Evolutionary conservation across 805 yeast genomes (phyloP), one percentile per base, ranked within the genome.

Genomic region (Candida alai): DNA sequence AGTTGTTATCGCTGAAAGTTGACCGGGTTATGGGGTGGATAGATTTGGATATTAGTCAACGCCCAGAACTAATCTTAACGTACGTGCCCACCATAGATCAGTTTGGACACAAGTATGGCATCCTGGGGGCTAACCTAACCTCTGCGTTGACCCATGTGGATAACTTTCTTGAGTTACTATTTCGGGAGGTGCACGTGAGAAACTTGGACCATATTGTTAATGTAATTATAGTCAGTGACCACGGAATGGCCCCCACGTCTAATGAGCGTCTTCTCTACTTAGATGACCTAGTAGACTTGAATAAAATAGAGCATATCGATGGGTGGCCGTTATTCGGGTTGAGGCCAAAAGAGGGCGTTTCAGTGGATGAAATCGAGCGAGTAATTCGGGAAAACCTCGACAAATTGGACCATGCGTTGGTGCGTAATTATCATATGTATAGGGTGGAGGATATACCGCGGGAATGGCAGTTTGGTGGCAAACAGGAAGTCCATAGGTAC

Each of bases 181-280:
- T 68, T 11, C 41, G 57, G 17, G 80, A 73, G 6, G 45, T 89
- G 14, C 39, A 50, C 1, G 49, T 53, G 13, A 65, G 95, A 36
- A 78, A 83, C 44, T 59, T 87, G 39, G 59, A 71, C 0, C 68
- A 77, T 15, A 68, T 86, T 26, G 84, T 83, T 13, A 89, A 90
- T 52, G 58, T 89, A 14, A 59, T 90, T 0, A 62, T 89, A 27
- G 83, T 89, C 3, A 84, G 95, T 28, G 96, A 89, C 55, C 96
- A 88, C 54, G 96, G 96, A 8, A 88, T 87, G 95, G 81, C 94
- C 0, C 90, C 95, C 5, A 83, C 95, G 1, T 72, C 85, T 1
- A 73, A 78, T 42, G 74, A 78, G 9, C 62, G 95, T 40, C 54
- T 85, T 8, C 60, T 88, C 2, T 76, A 76, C 41, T 56, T 89